Conservation (phyloP, 2,329 filamentous ascomycete genomes). For the Raffaelea ambrosiae region DNA sequence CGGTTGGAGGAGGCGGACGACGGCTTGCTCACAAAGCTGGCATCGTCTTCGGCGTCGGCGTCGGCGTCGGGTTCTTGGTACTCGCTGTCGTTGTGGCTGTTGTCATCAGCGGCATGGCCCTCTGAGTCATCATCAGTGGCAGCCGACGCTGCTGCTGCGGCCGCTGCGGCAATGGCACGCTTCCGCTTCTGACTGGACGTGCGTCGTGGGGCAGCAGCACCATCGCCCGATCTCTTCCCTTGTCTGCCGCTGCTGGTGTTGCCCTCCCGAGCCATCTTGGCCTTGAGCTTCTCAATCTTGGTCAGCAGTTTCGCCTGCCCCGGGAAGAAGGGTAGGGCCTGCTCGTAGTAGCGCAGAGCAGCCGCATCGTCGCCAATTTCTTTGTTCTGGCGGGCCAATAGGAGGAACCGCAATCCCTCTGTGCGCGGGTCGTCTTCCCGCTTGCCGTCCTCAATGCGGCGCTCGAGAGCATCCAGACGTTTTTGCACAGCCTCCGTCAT, state of each 20-base stretch:
- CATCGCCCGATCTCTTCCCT: background rate
- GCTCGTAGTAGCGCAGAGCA: slow-evolving; percentile 77
- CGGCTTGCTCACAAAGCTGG: slow-evolving; percentile 20
- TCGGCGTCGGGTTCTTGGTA: slow-evolving; percentile 31
- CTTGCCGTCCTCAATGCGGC: slow-evolving; percentile 63
- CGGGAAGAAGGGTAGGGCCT: slow-evolving; percentile 78
- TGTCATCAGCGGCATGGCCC: background rate
- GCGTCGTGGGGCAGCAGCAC: background rate
- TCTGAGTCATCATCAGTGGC: slow-evolving; percentile 25
- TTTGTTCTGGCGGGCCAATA: slow-evolving; percentile 90
- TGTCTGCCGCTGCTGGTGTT: background rate
- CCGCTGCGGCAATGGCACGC: background rate
- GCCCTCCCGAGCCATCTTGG: slow-evolving; percentile 33
- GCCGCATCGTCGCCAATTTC: slow-evolving; percentile 70
- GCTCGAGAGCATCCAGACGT: slow-evolving; percentile 75
- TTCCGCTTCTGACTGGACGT: slow-evolving; percentile 6
- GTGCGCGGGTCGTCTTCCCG: slow-evolving; percentile 60
- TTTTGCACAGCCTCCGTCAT: slow-evolving; percentile 61
- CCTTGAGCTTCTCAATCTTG: slow-evolving; percentile 58
- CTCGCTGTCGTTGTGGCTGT: slow-evolving; percentile 15
- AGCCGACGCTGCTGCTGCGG: slow-evolving; percentile 15
- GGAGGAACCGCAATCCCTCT: slow-evolving; percentile 73
- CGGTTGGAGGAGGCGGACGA: slow-evolving; percentile 16
- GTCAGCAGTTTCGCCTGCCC: slow-evolving; percentile 67
- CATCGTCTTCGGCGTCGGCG: slow-evolving; percentile 31